Evolutionary conservation across 169 alveolate genomes (phyloP), one percentile per base, ranked within the genome.

Genomic region (Plasmodium reichenowi): DNA sequence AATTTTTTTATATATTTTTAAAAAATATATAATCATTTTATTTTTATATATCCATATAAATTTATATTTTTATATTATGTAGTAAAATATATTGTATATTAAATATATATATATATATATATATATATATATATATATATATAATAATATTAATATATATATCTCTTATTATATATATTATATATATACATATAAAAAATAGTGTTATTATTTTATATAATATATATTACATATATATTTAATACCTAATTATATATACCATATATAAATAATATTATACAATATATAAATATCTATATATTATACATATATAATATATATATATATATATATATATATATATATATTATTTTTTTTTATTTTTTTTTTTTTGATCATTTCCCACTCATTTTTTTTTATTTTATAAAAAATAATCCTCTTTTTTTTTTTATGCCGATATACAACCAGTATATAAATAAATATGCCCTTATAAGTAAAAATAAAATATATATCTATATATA

Each of bases 321-420:
- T 20, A 20, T 20, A 20, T 20, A 20, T 20, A 20, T 20, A 20
- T 20, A 17, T 54, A 54, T 54, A 9, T 38, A 38, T 38, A 38
- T 38, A 38, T 38, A 38, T 38, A 26, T 26, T 22, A 12, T n/a
- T 10, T 66, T 66, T 66, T 66, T 66, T 66, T 38, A 7, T 32
- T 66, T 66, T 66, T 66, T 29, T 66, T 66, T 66, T 66, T 66
- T 66, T 66, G 20, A 66, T 24, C 38, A 66, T 66, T 66, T 66
- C 74, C 74, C 52, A 66, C 58, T 48, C 50, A 66, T 17, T 38
- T 66, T n/a, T 38, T 38, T 38, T n/a, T 66, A 7, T 66, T 26
- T 29, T 66, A 29, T 26, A 66, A 66, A 15, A 66, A 29, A 66
- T 29, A 17, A 66, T 24, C 64, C 24, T 56, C 64, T 6, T 32